A percentile compares a stretch with the other conserved stretches of the same genome.
Conservation (phyloP, 805 yeast genomes). For the Isabelozyma pseudorhagii region DNA sequence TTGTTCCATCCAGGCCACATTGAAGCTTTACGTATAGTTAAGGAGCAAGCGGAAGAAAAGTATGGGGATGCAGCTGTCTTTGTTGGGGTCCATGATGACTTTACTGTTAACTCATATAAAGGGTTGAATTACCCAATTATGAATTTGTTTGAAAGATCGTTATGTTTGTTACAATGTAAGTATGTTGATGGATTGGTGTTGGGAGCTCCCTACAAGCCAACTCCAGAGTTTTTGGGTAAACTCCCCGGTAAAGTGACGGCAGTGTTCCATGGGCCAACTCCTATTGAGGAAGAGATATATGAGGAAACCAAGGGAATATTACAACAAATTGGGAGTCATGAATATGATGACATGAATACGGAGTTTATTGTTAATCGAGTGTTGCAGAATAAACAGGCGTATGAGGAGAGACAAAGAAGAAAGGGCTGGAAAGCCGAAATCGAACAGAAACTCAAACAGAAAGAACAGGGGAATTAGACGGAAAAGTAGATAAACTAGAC, state of each 20-base stretch:
- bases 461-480: background rate
- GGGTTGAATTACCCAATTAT: constrained; percentile 77
- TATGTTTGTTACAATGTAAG: constrained; percentile 85
- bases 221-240: constrained; percentile 31
- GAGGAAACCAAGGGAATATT: constrained; percentile 29
- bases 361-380: constrained; percentile 76
- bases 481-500: constrained; percentile 1
- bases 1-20: constrained; percentile 93
- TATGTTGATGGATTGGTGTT: constrained; percentile 78
- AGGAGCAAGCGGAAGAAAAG: constrained; percentile 25
- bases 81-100: constrained; percentile 68
- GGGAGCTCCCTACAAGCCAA: constrained; percentile 61
- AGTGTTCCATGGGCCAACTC: constrained; percentile 61
- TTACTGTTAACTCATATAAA: constrained; percentile 49
- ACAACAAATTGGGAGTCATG: constrained; percentile 48
- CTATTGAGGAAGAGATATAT: constrained; percentile 28
- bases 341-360: constrained; percentile 63
- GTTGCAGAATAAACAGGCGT: constrained; percentile 59
- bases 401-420: constrained; percentile 80
- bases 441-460: constrained; percentile 26
- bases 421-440: constrained; percentile 77
- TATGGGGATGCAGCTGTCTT: constrained; percentile 44
- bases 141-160: constrained; percentile 80
- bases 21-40: constrained; percentile 56
- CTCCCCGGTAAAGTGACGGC: constrained; percentile 36